phyloP scores from a whole-genome alignment of 352 stramenopile species.

The Aphanomyces euteiches region DNA sequence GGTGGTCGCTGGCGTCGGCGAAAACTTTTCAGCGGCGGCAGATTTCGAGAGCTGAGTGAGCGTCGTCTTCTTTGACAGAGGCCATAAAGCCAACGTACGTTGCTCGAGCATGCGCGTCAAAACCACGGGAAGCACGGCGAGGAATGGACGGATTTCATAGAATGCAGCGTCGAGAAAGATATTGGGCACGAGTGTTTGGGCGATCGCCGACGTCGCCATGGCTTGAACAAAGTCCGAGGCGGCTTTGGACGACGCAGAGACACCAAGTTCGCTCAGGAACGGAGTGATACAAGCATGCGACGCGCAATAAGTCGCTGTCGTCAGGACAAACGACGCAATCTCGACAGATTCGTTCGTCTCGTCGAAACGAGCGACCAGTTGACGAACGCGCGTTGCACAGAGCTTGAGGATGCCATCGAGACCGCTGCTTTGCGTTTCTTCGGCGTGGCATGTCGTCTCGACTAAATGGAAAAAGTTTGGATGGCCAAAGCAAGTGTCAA shows the following conservation, averaged over 20 bases:
- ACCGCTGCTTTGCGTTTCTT: constrained; percentile 3
- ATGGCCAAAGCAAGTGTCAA: constrained; percentile 1
- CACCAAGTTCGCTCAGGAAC: constrained; percentile 30
- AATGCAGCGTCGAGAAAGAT: constrained; percentile 63
- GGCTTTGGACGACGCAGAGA: constrained; percentile 39
- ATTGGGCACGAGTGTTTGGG: constrained; percentile 42
- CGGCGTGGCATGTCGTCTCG: constrained; percentile 35
- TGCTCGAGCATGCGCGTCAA: constrained; percentile 30
- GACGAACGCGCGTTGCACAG: constrained; percentile 35
- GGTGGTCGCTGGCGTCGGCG: neutral
- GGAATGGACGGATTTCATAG: constrained; percentile 68
- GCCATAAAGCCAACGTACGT: neutral
- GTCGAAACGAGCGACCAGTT: constrained; percentile 5
- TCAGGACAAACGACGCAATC: constrained; percentile 9
- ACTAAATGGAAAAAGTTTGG: constrained; percentile 42
- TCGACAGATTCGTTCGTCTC: neutral
- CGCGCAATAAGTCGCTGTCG: neutral
- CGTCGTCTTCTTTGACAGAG: neutral
- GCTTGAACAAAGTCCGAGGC: constrained; percentile 41
- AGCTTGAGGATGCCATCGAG: constrained; percentile 70
- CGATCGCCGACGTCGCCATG: constrained; percentile 20
- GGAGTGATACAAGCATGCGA: constrained; percentile 6
- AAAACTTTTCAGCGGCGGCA: neutral
- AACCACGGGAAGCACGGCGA: constrained; percentile 40
- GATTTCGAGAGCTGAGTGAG: neutral